phyloP scores from a whole-genome alignment of 2,329 filamentous ascomycete species.

The Fusarium lateritium region DNA sequence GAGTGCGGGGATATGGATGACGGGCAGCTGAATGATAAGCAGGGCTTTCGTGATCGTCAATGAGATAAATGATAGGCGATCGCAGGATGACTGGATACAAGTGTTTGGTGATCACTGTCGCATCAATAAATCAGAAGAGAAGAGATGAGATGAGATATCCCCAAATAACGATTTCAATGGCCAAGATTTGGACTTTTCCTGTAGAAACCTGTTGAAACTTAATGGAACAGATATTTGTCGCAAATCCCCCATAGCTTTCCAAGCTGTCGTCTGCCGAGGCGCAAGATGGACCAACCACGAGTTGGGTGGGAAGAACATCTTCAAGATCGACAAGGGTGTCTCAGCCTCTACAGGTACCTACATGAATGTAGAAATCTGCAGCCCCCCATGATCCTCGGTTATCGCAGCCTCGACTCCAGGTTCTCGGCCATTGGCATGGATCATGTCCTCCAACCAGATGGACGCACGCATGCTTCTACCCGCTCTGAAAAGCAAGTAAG shows the following conservation, averaged over 20 bases:
- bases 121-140: neutral
- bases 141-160: neutral
- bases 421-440: slow-evolving; percentile 31
- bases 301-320: slow-evolving; percentile 46
- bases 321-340: slow-evolving; percentile 45
- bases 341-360: slow-evolving; percentile 24
- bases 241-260: neutral
- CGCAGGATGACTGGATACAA: slow-evolving; percentile 15
- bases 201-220: too few species aligned
- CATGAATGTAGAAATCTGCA: slow-evolving; percentile 19
- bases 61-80: neutral
- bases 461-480: slow-evolving; percentile 28
- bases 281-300: slow-evolving; percentile 38
- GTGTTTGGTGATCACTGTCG: neutral
- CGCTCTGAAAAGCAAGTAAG: slow-evolving; percentile 25
- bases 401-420: slow-evolving; percentile 44
- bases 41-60: neutral
- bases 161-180: neutral
- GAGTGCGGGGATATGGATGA: slow-evolving; percentile 26
- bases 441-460: slow-evolving; percentile 26
- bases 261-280: slow-evolving; percentile 15
- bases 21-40: slow-evolving; percentile 7
- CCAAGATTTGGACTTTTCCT: neutral
- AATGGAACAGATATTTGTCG: too few species aligned
- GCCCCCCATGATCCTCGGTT: slow-evolving; percentile 39